A percentile compares a stretch with the other conserved stretches of the same genome.
These are phyloP conservation scores for Orbilia blumenaviensis DNA, from an alignment of 2,329 filamentous ascomycete species.

Conservation along the genomic window DNA sequence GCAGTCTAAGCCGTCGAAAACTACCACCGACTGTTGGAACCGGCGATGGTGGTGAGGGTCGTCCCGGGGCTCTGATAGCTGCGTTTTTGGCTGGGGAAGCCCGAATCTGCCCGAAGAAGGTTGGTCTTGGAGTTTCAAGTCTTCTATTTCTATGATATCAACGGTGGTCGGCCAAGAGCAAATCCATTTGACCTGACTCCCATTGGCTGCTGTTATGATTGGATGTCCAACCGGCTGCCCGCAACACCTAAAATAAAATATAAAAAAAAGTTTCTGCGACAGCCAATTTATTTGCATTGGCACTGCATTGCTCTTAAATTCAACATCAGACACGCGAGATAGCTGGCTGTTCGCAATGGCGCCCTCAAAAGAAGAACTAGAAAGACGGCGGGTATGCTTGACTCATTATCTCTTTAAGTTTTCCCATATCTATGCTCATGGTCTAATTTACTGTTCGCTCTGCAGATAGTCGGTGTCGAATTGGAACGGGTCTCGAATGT, in stretches of 20 bases:
- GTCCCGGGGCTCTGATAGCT: background rate
- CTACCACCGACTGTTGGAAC: background rate
- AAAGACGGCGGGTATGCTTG: constrained; percentile 69
- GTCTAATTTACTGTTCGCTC: background rate
- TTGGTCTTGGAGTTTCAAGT: background rate
- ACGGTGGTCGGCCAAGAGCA: constrained; percentile 23
- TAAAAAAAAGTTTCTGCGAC: constrained; percentile 50
- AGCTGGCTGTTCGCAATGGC: constrained; percentile 61
- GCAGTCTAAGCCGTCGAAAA: constrained; percentile 38
- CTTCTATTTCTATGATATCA: constrained; percentile 39
- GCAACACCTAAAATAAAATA: constrained; percentile 32
- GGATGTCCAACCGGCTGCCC: constrained; percentile 11
- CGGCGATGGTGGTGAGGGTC: background rate
- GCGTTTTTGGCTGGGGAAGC: constrained; percentile 16
- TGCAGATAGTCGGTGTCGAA: constrained; percentile 83
- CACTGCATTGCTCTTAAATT: background rate
- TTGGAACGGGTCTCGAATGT: constrained; percentile 90
- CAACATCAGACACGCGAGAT: background rate
- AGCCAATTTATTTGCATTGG: background rate
- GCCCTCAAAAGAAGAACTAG: constrained; percentile 68
- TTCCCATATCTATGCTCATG: background rate
- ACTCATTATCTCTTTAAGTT: background rate
- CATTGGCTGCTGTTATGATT: constrained; percentile 20
- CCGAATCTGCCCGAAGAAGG: constrained; percentile 39
- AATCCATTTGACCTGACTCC: constrained; percentile 38